Evolutionary conservation across 305 asterid genomes (phyloP), one percentile per base, ranked within the genome.

Genomic region (Fraxinus baroniana): DNA sequence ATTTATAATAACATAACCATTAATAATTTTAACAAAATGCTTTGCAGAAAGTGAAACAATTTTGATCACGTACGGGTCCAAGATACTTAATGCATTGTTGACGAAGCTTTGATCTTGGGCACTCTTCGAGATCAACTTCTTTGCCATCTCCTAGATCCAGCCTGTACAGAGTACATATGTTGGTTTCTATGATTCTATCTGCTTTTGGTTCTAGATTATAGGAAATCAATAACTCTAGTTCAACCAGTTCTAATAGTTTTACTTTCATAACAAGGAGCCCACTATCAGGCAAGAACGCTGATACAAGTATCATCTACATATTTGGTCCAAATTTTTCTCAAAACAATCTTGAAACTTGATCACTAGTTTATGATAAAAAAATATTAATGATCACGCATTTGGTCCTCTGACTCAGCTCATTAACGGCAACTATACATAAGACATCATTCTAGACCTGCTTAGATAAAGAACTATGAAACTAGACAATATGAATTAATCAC

Each of bases 71-170:
- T 91, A 95, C 98, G 4, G 98, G 98, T 80, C 98, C 98, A 82
- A 94, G 95, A 88, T 94, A 94, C 82, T 85, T 94, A 89, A 92
- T 92, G 86, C 94, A 87, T 66, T 94, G 98, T 49, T 89, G 83
- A 79, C 91, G 98, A 83, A 95, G 97, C 92, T 89, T 90, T 49
- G 92, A 89, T 80, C 94, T 86, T 12, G 97, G 92, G 86, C 95
- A 93, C 82, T 90, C 91, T 71, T 87, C 80, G 41, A 92, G 93
- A 85, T 92, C 92, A 80, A 93, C 90, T 55, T 93, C 95, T 84
- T 85, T 93, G 80, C 98, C 98, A 81, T 95, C 98, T 84, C 98
- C 98, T 84, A 95, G 79, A 88, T 95, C 98, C 93, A 95, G 85
- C 98, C 98, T 94, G 89, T 46, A 84, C 18, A 57, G 76, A 32